phyloP scores from a whole-genome alignment of 305 asterid genomes.

The Coffea humblotiana region DNA sequence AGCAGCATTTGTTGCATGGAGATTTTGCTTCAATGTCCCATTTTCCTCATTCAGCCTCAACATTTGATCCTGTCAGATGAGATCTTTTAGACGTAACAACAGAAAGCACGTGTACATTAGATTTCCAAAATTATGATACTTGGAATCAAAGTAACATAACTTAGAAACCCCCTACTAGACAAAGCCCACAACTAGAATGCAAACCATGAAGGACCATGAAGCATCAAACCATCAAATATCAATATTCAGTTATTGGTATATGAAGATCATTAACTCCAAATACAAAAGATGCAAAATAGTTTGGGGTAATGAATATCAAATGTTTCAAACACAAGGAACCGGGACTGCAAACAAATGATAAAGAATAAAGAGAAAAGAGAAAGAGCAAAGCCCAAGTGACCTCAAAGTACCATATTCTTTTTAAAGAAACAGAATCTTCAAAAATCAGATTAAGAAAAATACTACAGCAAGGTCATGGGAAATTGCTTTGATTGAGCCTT shows the following conservation, averaged over 20 bases:
- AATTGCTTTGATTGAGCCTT: neutral
- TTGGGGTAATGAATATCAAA: neutral
- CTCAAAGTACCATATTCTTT: neutral
- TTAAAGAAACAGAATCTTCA: neutral
- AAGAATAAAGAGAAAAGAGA: too few species aligned
- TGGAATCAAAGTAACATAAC: neutral
- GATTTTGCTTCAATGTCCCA: constrained; percentile 72
- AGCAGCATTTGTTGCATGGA: constrained; percentile 56
- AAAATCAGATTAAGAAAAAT: neutral
- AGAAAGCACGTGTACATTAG: neutral
- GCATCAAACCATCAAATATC: neutral
- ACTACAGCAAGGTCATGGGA: neutral
- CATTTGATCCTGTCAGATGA: constrained; percentile 62
- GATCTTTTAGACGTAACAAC: neutral
- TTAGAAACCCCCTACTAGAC: neutral
- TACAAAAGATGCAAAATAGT: constrained; percentile 5
- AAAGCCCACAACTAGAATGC: neutral
- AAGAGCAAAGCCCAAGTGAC: neutral
- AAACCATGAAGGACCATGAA: neutral
- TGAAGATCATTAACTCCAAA: neutral
- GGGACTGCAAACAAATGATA: neutral
- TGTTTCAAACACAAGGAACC: neutral
- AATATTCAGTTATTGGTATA: neutral
- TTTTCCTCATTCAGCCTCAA: constrained; percentile 73
- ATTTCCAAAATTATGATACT: neutral